phyloP scores from a whole-genome alignment of 805 yeast genomes.

The Kodamaea leandrae region DNA sequence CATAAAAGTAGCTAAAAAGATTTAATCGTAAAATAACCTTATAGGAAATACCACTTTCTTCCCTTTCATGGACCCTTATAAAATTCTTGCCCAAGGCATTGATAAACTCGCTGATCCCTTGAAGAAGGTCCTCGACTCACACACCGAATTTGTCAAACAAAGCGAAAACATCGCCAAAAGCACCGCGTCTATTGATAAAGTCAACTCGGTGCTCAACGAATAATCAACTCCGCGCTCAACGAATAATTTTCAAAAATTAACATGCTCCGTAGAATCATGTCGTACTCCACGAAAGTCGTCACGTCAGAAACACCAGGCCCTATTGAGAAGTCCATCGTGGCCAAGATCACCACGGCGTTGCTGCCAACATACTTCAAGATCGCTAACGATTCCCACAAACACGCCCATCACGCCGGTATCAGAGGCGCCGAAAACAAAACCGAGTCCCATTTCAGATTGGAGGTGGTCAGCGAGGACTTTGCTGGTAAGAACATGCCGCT shows the following conservation, averaged over 20 bases:
- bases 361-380: conserved; percentile 51
- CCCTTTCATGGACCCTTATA: conserved; percentile 25
- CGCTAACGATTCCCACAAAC: conserved; percentile 81
- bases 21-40: background rate
- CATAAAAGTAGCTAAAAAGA: background rate
- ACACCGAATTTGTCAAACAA: conserved; percentile 30
- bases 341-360: conserved; percentile 41
- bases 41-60: no score
- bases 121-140: conserved; percentile 22
- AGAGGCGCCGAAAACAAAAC: conserved; percentile 65
- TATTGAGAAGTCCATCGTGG: conserved; percentile 46
- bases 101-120: conserved; percentile 26
- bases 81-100: conserved; percentile 21
- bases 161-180: conserved; percentile 26
- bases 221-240: background rate
- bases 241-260: background rate
- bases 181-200: conserved; percentile 17
- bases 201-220: background rate
- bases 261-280: conserved; percentile 11
- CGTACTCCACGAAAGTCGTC: conserved; percentile 6
- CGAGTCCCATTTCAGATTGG: conserved; percentile 82
- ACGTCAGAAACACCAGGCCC: conserved; percentile 39
- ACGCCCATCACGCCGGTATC: conserved; percentile 82
- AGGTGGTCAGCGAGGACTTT: conserved; percentile 68
- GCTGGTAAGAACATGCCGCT: conserved; percentile 62